These are phyloP conservation scores for Ogataea pini DNA, from an alignment of 805 yeast species.

Conservation along the genomic window DNA sequence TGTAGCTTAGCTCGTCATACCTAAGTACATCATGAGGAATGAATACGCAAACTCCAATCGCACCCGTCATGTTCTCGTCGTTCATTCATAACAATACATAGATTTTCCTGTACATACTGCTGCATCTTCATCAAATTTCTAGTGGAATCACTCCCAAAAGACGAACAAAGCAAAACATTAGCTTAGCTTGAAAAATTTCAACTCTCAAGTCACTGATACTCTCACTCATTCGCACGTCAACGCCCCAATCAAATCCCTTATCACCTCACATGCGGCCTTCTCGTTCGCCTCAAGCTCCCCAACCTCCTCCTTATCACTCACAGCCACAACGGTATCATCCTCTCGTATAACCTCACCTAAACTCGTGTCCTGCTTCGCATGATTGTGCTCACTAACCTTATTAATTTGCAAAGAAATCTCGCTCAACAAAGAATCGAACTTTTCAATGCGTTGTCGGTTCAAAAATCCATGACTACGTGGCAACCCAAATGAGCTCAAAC, in stretches of 20 bases:
- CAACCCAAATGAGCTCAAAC: slow-evolving; percentile 1
- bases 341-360: slow-evolving; percentile 10
- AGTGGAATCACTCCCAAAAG: too few relatives aligned
- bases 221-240: slow-evolving; percentile 7
- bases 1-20: too few relatives aligned
- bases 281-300: slow-evolving; percentile 4
- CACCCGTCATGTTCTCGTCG: not conserved
- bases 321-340: slow-evolving; percentile 4
- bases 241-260: slow-evolving; percentile 22
- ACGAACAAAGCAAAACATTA: too few relatives aligned
- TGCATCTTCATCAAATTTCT: not conserved
- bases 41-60: too few relatives aligned
- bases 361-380: not conserved
- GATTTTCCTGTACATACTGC: slow-evolving; percentile 11
- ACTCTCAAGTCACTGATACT: too few relatives aligned
- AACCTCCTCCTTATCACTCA: slow-evolving; percentile 3
- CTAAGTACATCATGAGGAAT: too few relatives aligned
- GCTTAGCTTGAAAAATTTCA: too few relatives aligned
- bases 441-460: slow-evolving; percentile 12
- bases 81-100: not conserved
- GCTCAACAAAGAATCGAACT: slow-evolving; percentile 18
- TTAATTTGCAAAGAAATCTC: slow-evolving; percentile 17
- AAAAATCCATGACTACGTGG: not conserved
- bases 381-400: slow-evolving; percentile 7
- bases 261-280: slow-evolving; percentile 21